phyloP scores from a whole-genome alignment of 257 asterid genomes.

The Primulina eburnea region DNA sequence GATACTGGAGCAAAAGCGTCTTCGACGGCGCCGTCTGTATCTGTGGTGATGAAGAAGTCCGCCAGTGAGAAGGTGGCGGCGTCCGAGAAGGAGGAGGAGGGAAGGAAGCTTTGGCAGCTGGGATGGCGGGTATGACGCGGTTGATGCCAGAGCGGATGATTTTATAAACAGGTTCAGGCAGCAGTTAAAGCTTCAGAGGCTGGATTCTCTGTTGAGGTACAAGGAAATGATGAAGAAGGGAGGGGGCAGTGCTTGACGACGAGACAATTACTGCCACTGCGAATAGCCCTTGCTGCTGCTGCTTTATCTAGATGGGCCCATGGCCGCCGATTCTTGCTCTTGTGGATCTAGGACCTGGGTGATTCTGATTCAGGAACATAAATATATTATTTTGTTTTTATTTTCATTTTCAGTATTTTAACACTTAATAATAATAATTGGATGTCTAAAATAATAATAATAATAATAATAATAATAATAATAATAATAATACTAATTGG shows the following conservation, averaged over 20 bases:
- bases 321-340: too few relatives aligned
- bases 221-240: conserved; percentile 40
- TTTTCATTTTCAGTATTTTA: too few relatives aligned
- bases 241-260: conserved; percentile 9
- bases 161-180: conserved; percentile 61
- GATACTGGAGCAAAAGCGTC: conserved; percentile 17
- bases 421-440: too few relatives aligned
- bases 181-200: conserved; percentile 65
- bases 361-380: too few relatives aligned
- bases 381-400: too few relatives aligned
- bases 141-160: conserved; percentile 60
- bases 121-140: conserved; percentile 50
- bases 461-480: too few relatives aligned
- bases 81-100: background rate
- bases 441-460: too few relatives aligned
- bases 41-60: conserved; percentile 40
- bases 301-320: too few relatives aligned
- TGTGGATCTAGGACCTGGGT: too few relatives aligned
- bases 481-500: too few relatives aligned
- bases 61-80: conserved; percentile 42
- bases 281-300: too few relatives aligned
- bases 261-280: too few relatives aligned
- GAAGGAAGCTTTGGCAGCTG: conserved; percentile 2
- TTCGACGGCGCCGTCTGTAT: conserved; percentile 1
- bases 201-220: conserved; percentile 51